phyloP scores from a whole-genome alignment of 2,329 filamentous ascomycete species.

The Macroventuria anomochaeta region DNA sequence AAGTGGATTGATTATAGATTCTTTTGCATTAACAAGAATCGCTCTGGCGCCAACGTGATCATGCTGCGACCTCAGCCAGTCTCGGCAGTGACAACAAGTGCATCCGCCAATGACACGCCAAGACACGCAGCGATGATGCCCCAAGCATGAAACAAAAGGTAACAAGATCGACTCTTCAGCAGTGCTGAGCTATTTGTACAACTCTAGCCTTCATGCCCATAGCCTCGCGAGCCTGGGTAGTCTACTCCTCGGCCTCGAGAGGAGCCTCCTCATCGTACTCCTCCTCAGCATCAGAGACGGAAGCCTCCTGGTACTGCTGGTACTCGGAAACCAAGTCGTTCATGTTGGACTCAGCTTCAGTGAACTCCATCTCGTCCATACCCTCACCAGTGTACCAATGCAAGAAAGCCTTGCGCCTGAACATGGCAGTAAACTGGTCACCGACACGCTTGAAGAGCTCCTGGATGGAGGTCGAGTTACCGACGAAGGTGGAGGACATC shows the following conservation, averaged over 20 bases:
- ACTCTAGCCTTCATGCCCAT: slow-evolving; percentile 1
- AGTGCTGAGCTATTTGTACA: slow-evolving; percentile 13
- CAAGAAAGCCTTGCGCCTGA: slow-evolving; percentile 99
- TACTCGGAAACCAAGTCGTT: slow-evolving; percentile 99
- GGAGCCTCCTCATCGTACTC: slow-evolving; percentile 88
- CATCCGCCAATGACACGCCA: slow-evolving; percentile 19
- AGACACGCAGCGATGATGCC: slow-evolving; percentile 28
- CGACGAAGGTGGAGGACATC: slow-evolving; percentile 99
- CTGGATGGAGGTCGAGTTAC: slow-evolving; percentile 99
- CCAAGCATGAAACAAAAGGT: slow-evolving; percentile 38
- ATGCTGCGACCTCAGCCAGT: slow-evolving; percentile 26
- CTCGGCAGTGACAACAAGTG: slow-evolving; percentile 24
- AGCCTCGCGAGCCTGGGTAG: slow-evolving; percentile 19
- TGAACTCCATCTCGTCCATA: slow-evolving; percentile 99
- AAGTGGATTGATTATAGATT: slow-evolving; percentile 38
- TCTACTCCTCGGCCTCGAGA: slow-evolving; percentile 70
- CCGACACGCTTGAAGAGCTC: slow-evolving; percentile 99
- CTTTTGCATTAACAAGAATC: slow-evolving; percentile 47
- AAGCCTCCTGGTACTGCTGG: slow-evolving; percentile 99
- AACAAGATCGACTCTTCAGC: slow-evolving; percentile 9
- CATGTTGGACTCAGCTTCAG: slow-evolving; percentile 99
- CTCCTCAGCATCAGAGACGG: slow-evolving; percentile 95
- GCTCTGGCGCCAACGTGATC: slow-evolving; percentile 38
- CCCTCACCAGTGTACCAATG: slow-evolving; percentile 99
- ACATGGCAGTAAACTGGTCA: slow-evolving; percentile 99